phyloP scores from a whole-genome alignment of 345 rosid species.

The Cochlearia excelsa region DNA sequence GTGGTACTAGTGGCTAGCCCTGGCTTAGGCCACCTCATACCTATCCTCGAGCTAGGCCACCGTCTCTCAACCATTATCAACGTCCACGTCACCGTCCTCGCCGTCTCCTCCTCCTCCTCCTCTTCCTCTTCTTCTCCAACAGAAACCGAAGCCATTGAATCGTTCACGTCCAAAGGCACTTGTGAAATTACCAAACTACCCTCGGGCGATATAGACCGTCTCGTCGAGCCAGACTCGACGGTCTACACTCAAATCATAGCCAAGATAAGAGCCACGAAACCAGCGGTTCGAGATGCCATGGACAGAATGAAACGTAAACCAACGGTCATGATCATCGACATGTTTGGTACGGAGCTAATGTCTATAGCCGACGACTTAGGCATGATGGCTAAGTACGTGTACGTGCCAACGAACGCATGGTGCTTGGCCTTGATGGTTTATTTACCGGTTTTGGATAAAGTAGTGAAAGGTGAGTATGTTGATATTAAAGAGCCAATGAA shows the following conservation, averaged over 20 bases:
- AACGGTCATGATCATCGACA: conserved; percentile 46
- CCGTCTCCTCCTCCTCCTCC: conserved; percentile 24
- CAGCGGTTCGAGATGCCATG: conserved; percentile 38
- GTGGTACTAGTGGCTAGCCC: conserved; percentile 50
- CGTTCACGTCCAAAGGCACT: conserved; percentile 22
- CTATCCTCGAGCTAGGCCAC: conserved; percentile 53
- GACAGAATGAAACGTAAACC: conserved; percentile 37
- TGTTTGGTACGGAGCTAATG: conserved; percentile 44
- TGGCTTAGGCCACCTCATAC: conserved; percentile 62
- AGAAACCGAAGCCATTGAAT: conserved; percentile 28
- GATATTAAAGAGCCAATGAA: conserved; percentile 35
- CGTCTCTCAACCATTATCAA: conserved; percentile 38
- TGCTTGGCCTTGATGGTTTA: conserved; percentile 43
- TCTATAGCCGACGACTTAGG: conserved; percentile 41
- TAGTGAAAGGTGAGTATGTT: conserved; percentile 43
- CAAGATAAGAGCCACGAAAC: conserved; percentile 42
- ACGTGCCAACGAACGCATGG: conserved; percentile 46
- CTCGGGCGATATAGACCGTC: conserved; percentile 34
- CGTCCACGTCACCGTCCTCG: conserved; percentile 45
- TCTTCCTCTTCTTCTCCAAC: conserved; percentile 11
- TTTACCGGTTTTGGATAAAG: conserved; percentile 36
- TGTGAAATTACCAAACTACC: conserved; percentile 40
- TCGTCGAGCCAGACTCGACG: conserved; percentile 31
- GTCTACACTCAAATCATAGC: conserved; percentile 26
- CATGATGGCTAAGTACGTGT: conserved; percentile 36